phyloP scores from a whole-genome alignment of 2,329 filamentous ascomycete genomes.

The Colletotrichum sp. region DNA sequence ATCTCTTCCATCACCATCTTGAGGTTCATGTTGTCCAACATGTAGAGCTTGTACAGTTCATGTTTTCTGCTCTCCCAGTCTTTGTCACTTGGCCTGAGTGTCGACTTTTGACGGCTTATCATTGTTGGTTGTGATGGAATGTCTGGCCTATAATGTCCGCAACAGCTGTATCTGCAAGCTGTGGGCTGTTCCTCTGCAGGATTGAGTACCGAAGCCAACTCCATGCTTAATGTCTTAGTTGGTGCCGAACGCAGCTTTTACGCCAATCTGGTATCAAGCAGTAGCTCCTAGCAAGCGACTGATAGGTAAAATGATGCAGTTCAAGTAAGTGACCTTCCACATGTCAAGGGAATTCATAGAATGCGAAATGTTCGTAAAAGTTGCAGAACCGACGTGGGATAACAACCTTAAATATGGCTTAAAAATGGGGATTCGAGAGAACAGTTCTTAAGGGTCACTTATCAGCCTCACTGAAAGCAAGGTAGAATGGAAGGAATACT shows the following conservation, averaged over 20 bases:
- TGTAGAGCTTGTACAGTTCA: not conserved
- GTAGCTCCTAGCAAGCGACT: rapidly evolving
- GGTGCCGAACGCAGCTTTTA: rapidly evolving
- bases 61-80: not conserved
- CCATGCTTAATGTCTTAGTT: not conserved
- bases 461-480: not conserved
- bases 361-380: rapidly evolving
- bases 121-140: not conserved
- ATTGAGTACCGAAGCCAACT: not conserved
- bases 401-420: not conserved
- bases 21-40: not conserved
- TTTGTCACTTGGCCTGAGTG: not conserved
- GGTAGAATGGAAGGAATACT: not conserved
- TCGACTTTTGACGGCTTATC: not conserved
- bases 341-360: rapidly evolving
- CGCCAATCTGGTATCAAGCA: not conserved
- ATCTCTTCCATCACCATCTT: not conserved
- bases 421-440: rapidly evolving
- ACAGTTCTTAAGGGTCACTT: not conserved
- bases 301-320: rapidly evolving
- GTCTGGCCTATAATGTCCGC: rapidly evolving
- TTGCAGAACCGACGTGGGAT: not conserved
- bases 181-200: too few relatives aligned
- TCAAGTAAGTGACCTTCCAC: not conserved
- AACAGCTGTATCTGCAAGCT: rapidly evolving